Evolutionary conservation across 1,139 yeast species (phyloP), one percentile per base, ranked within the genome.

Genomic region (Blastobotrys persicus): DNA sequence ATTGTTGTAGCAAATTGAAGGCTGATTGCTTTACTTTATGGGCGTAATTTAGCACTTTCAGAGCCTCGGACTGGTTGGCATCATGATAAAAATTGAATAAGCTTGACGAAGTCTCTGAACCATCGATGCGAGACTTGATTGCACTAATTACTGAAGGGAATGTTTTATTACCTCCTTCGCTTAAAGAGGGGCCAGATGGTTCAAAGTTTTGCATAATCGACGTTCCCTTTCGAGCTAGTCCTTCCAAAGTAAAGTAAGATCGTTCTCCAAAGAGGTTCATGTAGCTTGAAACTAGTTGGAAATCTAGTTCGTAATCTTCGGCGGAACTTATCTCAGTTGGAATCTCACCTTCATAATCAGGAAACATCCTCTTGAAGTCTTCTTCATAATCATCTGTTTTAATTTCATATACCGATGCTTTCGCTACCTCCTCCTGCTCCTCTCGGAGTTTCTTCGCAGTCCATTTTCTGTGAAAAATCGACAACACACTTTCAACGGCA

Each of bases 331-430:
- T 5, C 12, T 33, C 28, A 26, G 28, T 33, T 11, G 35, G 39
- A 17, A 32, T 18, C 2, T 48, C 70, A 3, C 85, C 88, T 44
- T 88, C 96, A 59, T 80, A 88, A 61, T 88, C 96, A 0, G 98
- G 98, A 75, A 92, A 92, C 68, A 91, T 67, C 23, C 66, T 64
- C 60, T 72, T 78, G 68, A 91, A 88, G 49, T 89, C 97, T 20
- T 76, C 81, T 54, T 85, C 94, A 9, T 80, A 76, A 57, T 75
- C 77, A 3, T 80, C 79, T 1, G 80, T 77, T 53, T 85, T 84
- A 26, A 73, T 58, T 23, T 59, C 77, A 63, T 78, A 87, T 44
- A 86, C 71, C 20, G 84, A 81, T 1, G 80, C 79, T 44, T 80
- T 78, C 50, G 79, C 79, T 11, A 79, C 77, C 9, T 76, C 80